phyloP scores from a whole-genome alignment of 73 alveolate species.

The Paramecium sonneborni region DNA sequence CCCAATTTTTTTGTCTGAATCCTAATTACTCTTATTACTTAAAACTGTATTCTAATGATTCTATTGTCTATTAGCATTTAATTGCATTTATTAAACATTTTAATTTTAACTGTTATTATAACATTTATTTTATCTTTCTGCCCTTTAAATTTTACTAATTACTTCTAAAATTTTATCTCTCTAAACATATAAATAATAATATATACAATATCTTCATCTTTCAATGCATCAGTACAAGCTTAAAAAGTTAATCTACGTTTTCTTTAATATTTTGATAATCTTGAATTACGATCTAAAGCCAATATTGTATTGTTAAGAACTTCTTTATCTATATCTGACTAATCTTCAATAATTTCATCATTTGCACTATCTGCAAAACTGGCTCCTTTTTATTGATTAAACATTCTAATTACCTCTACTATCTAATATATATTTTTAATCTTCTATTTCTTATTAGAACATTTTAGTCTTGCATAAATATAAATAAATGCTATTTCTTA shows the following conservation, averaged over 20 bases:
- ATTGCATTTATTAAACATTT: background rate
- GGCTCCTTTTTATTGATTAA: background rate
- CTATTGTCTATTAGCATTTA: background rate
- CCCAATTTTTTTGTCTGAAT: background rate
- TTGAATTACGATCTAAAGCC: background rate
- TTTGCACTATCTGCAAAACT: background rate
- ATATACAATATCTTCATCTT: slow-evolving; percentile 18
- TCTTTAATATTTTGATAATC: background rate
- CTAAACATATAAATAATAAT: background rate
- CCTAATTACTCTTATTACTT: background rate
- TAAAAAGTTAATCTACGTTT: background rate
- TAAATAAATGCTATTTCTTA: background rate
- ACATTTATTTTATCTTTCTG: background rate
- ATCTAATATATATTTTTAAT: background rate
- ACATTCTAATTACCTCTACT: background rate
- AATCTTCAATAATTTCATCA: background rate
- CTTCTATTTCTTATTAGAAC: background rate
- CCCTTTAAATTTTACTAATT: background rate
- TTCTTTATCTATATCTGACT: background rate
- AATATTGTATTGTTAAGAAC: background rate
- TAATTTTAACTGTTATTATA: background rate
- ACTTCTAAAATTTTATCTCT: background rate
- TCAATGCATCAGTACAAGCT: slow-evolving; percentile 13
- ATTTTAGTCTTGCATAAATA: background rate
- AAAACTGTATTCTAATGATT: background rate